A percentile compares a stretch with the other conserved stretches of the same genome.
phyloP scores from a whole-genome alignment of 108 stramenopile genomes.

The Cyclotella cryptica region DNA sequence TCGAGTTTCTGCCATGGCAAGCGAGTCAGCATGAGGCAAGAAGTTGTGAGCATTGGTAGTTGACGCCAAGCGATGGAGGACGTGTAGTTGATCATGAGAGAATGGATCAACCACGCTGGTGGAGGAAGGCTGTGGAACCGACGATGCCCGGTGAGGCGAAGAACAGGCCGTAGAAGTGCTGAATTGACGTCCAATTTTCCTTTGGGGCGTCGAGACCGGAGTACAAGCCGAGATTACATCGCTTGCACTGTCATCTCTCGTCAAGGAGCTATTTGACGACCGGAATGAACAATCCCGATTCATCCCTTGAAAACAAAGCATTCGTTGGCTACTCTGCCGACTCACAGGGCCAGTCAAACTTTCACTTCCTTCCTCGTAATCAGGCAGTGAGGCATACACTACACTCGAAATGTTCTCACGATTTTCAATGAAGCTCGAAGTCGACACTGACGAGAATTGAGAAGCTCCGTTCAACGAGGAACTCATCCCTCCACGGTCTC shows the following conservation, averaged over 20 bases:
- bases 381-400: constrained; percentile 41
- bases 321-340: constrained; percentile 18
- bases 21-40: constrained; percentile 33
- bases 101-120: constrained; percentile 50
- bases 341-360: neutral
- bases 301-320: constrained; percentile 48
- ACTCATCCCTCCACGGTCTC: too few relatives aligned
- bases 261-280: constrained; percentile 33
- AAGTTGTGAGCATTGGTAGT: constrained; percentile 64
- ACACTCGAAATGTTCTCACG: constrained; percentile 45
- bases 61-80: constrained; percentile 46
- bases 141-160: constrained; percentile 9
- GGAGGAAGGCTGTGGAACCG: too few relatives aligned
- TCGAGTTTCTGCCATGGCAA: constrained; percentile 42
- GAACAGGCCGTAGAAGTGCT: constrained; percentile 5
- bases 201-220: neutral
- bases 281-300: constrained; percentile 22
- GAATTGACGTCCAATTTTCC: neutral
- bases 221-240: constrained; percentile 5
- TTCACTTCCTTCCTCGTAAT: constrained; percentile 33
- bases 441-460: too few relatives aligned
- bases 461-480: too few relatives aligned
- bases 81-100: constrained; percentile 52
- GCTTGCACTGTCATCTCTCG: too few relatives aligned
- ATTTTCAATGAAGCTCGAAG: constrained; percentile 24